Base-by-base conservation (phyloP, 1,284 basidiomycete species). In the Malassezia furfur region DNA sequence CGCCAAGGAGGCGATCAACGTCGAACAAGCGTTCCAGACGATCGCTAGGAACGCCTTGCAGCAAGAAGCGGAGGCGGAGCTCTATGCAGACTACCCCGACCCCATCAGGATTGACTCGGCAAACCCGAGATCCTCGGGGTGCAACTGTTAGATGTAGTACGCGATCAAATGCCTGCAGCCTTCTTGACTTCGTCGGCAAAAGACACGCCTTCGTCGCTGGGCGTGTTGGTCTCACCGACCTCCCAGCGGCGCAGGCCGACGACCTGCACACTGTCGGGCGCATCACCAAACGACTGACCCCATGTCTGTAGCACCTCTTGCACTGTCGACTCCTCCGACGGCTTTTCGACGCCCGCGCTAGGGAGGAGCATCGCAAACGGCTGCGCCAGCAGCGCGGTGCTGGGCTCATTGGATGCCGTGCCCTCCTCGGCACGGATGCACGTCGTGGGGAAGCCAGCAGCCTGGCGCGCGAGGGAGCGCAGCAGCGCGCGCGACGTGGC, bases 1-100 rank as follows among this genome's bases (percentile, higher is more conserved):
- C 10, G 94, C 94, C 40, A 98, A 98, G 79, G 94, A 99, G 77
- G 93, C 94, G 17, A 96, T 98, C 81, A 99, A 99, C 70, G 93
- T 98, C 55, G 94, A 99, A 76, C 91, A 96, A 78, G 94, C 94
- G 5, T 99, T 99, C 85, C 91, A 96, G 77, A 96, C 93, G 3
- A 93, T 96, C 61, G 93, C 93, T 15, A 91, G 93, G 84, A 96
- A 96, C 74, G 94, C 94, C 3, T 79, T 99, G 62, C 88, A 90
- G 75, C 93, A 96, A 78, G 94, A 96, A 77, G 85, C 87, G 50
- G 93, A 96, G 76, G 89, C 91, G 60, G 91, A 96, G 76, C 77
- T 96, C 88, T 93, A 91, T 77, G 87, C 91, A 67, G 94, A 99
- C 80, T 98, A 96, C 78, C 93, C 93, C 38, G 94, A 99, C 77